Conservation (phyloP, 2,329 filamentous ascomycete genomes). For the Metarhizium rileyi region DNA sequence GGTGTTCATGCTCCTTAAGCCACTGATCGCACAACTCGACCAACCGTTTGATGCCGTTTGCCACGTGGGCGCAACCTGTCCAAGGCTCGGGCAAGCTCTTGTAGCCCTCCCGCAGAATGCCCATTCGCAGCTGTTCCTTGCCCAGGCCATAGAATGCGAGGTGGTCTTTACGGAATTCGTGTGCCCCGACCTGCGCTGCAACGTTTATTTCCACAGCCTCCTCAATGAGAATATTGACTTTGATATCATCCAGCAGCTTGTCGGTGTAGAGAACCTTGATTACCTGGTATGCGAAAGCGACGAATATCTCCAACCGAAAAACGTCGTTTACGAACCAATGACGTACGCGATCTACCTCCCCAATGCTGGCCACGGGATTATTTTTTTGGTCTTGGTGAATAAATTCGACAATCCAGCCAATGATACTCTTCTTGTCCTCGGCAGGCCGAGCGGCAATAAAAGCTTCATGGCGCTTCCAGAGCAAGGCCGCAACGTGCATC, state of each 20-base stretch:
- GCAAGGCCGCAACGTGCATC: slow-evolving; percentile 64
- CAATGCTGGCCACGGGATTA: slow-evolving; percentile 49
- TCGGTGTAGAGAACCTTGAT: slow-evolving; percentile 64
- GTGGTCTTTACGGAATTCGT: slow-evolving; percentile 65
- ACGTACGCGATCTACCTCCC: slow-evolving; percentile 71
- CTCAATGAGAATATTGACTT: slow-evolving; percentile 45
- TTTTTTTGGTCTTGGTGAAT: slow-evolving; percentile 71
- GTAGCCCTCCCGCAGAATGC: slow-evolving; percentile 55
- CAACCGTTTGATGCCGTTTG: slow-evolving; percentile 52
- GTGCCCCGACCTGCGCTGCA: slow-evolving; percentile 44
- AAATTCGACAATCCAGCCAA: slow-evolving; percentile 64
- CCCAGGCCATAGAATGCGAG: slow-evolving; percentile 63
- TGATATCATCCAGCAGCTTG: slow-evolving; percentile 42
- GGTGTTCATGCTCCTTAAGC: slow-evolving; percentile 36
- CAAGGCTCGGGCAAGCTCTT: slow-evolving; percentile 69
- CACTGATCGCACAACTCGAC: slow-evolving; percentile 48
- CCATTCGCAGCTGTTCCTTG: slow-evolving; percentile 54
- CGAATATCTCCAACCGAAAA: slow-evolving; percentile 59
- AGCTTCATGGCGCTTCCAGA: slow-evolving; percentile 75
- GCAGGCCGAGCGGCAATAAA: slow-evolving; percentile 50
- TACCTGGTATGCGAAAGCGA: slow-evolving; percentile 70
- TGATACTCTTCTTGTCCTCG: slow-evolving; percentile 56
- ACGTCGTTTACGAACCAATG: slow-evolving; percentile 79
- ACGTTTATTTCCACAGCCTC: slow-evolving; percentile 61
- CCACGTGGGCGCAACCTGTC: slow-evolving; percentile 62